These are phyloP conservation scores for Kwoniella shandongensis DNA, from an alignment of 768 basidiomycete species.

Conservation along the genomic window DNA sequence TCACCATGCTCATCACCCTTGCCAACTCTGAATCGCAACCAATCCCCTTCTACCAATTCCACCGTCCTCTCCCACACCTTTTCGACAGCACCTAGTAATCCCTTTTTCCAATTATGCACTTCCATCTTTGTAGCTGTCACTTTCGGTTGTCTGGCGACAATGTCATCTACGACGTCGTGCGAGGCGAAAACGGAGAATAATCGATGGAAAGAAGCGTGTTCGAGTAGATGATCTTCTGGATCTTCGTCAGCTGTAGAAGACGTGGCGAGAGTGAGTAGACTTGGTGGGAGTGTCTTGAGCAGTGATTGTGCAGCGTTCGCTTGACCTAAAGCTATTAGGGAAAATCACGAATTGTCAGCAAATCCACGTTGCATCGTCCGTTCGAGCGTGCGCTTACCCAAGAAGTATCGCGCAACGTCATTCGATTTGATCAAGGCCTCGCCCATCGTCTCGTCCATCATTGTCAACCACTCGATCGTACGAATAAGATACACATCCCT, in stretches of 20 bases:
- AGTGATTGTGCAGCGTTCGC: conserved; percentile 62
- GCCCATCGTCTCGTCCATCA: conserved; percentile 68
- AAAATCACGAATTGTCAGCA: background rate
- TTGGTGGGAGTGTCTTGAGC: conserved; percentile 41
- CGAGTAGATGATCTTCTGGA: conserved; percentile 30
- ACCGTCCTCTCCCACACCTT: conserved; percentile 12
- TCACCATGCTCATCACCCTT: conserved; percentile 18
- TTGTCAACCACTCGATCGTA: conserved; percentile 91
- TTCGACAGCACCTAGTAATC: conserved; percentile 15
- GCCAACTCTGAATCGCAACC: conserved; percentile 18
- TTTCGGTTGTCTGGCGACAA: conserved; percentile 37
- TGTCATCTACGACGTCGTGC: conserved; percentile 41
- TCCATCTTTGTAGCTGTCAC: conserved; percentile 49
- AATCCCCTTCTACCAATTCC: conserved; percentile 13
- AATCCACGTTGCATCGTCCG: background rate
- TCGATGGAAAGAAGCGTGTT: conserved; percentile 38
- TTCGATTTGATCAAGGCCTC: conserved; percentile 84
- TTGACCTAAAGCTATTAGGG: conserved; percentile 65
- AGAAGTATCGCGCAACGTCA: conserved; percentile 82
- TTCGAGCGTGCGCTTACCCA: conserved; percentile 61
- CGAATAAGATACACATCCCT: conserved; percentile 64
- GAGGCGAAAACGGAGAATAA: conserved; percentile 44
- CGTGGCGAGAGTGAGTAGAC: conserved; percentile 27
- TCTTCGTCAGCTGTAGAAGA: conserved; percentile 5
- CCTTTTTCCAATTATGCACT: conserved; percentile 49